Conservation (phyloP, 2,329 filamentous ascomycete species). For the Aspergillus tubingensis region DNA sequence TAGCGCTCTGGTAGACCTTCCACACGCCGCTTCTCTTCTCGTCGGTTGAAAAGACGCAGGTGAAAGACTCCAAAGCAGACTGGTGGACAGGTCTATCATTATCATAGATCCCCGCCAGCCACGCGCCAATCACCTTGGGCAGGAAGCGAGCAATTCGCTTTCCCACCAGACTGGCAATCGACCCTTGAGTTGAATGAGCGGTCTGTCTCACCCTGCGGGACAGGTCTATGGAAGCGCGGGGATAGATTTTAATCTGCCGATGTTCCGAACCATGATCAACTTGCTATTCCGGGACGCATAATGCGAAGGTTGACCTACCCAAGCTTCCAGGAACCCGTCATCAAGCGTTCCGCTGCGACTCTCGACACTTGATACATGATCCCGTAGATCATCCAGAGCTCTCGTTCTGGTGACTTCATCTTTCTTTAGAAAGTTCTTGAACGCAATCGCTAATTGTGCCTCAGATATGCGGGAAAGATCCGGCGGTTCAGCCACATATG, state of each 20-base stretch:
- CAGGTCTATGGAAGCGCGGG: constrained; percentile 86
- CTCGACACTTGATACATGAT: constrained; percentile 61
- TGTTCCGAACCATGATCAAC: constrained; percentile 19
- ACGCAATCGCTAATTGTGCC: constrained; percentile 79
- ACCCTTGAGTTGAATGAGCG: constrained; percentile 73
- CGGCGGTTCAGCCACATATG: constrained; percentile 83
- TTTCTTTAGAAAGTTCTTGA: constrained; percentile 91
- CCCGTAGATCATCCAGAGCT: constrained; percentile 80
- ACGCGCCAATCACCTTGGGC: constrained; percentile 77
- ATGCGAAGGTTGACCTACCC: constrained; percentile 60
- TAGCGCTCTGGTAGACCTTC: constrained; percentile 76
- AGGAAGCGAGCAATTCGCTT: constrained; percentile 83
- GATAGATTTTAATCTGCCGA: constrained; percentile 75
- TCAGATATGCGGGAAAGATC: constrained; percentile 77
- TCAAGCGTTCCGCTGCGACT: constrained; percentile 64
- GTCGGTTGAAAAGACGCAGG: constrained; percentile 72
- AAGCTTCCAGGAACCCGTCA: constrained; percentile 81
- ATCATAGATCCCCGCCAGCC: constrained; percentile 88
- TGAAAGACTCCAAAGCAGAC: constrained; percentile 75
- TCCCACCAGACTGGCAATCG: constrained; percentile 60
- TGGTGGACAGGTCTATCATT: constrained; percentile 74
- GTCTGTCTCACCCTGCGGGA: constrained; percentile 84
- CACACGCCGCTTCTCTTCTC: constrained; percentile 79
- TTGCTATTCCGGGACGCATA: constrained; percentile 8
- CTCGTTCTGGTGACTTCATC: constrained; percentile 90